Conservation (phyloP, 2,329 filamentous ascomycete genomes). For the Fusarium secorum region DNA sequence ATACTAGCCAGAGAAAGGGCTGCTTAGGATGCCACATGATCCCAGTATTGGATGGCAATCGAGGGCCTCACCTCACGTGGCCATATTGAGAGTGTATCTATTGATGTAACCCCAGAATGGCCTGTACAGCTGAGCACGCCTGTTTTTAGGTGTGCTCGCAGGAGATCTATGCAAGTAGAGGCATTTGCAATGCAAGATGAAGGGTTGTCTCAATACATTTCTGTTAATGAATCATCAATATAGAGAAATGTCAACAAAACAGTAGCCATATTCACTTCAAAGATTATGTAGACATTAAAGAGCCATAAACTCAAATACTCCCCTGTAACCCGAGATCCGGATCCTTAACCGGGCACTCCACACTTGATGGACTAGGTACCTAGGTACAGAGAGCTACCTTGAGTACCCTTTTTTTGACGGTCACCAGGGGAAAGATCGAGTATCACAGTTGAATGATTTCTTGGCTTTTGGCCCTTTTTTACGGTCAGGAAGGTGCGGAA, state of each 20-base stretch:
- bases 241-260: not conserved
- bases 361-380: not conserved
- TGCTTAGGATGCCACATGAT: slow-evolving; percentile 14
- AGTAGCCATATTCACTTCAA: not conserved
- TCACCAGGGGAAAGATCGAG: slow-evolving; percentile 23
- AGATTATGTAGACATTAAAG: not conserved
- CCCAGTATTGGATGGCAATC: not conserved
- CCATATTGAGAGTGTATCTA: slow-evolving; percentile 3
- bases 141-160: not conserved
- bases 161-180: not conserved
- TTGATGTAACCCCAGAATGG: slow-evolving; percentile 23
- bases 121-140: slow-evolving; percentile 24
- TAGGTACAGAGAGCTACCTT: too few species aligned
- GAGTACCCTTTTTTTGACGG: slow-evolving; percentile 2
- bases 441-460: slow-evolving; percentile 31
- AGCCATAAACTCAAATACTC: not conserved
- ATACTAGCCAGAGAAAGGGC: not conserved
- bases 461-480: slow-evolving; percentile 27
- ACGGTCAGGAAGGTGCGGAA: slow-evolving; percentile 18
- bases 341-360: slow-evolving; percentile 16
- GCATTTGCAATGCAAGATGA: not conserved
- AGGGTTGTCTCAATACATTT: not conserved
- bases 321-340: slow-evolving; percentile 15
- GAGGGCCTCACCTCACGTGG: slow-evolving; percentile 35
- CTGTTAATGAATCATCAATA: not conserved